phyloP scores from a whole-genome alignment of 2,329 filamentous ascomycete species.

The Cladosporium oxysporum region DNA sequence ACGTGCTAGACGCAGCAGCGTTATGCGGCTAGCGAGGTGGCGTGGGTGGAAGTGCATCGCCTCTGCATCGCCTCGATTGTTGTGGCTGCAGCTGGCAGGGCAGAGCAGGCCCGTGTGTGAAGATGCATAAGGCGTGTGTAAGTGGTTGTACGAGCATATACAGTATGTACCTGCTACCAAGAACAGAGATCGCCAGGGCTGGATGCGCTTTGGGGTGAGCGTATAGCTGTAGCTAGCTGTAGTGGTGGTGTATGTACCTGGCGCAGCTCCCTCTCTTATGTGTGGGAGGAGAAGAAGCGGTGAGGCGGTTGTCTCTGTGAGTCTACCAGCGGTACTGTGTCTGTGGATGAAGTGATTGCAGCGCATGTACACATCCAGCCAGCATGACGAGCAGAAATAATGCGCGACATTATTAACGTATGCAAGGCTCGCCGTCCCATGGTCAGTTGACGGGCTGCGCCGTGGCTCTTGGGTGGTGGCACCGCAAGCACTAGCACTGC shows the following conservation, averaged over 20 bases:
- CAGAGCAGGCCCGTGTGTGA: neutral
- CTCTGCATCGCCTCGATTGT: neutral
- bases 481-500: neutral
- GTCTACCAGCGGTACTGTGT: neutral
- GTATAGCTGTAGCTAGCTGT: neutral
- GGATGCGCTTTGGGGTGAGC: neutral
- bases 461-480: neutral
- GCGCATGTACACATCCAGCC: neutral
- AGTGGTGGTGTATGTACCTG: neutral
- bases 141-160: neutral
- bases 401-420: neutral
- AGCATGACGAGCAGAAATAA: neutral
- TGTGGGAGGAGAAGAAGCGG: neutral
- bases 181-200: conserved; percentile 3
- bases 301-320: neutral
- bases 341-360: neutral
- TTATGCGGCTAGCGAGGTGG: conserved; percentile 1
- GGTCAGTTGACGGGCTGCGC: conserved; percentile 10
- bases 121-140: neutral
- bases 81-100: conserved; percentile 1
- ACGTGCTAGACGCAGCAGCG: neutral
- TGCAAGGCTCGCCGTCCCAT: conserved; percentile 8
- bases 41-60: neutral
- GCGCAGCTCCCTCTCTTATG: neutral
- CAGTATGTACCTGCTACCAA: neutral